Evolutionary conservation across 164 flowering plant genomes (phyloP).

Genomic region (Magnolia sinica): DNA sequence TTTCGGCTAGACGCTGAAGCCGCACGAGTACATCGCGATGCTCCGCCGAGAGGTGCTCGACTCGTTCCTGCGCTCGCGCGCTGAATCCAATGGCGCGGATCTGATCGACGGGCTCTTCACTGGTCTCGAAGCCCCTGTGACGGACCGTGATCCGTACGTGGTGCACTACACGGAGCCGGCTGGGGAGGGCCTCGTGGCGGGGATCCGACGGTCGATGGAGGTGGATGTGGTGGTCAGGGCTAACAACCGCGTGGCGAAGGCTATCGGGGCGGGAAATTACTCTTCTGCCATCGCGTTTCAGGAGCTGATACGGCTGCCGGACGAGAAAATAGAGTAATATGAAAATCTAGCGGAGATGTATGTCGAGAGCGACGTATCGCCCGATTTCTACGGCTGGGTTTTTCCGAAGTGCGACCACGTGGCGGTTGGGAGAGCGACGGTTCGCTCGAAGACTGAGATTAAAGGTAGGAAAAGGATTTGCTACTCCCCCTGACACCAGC

Average conservation of each 20-base stretch:
- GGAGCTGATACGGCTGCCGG: slow-evolving; percentile 58
- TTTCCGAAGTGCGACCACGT: slow-evolving; percentile 79
- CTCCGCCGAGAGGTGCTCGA: slow-evolving; percentile 72
- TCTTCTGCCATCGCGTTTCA: slow-evolving; percentile 72
- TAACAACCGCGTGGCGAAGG: slow-evolving; percentile 59
- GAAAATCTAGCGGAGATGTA: slow-evolving; percentile 66
- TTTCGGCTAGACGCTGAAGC: slow-evolving; percentile 56
- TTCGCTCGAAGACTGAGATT: slow-evolving; percentile 28
- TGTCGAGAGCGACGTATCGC: slow-evolving; percentile 58
- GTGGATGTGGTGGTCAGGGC: slow-evolving; percentile 73
- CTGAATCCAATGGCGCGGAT: slow-evolving; percentile 31
- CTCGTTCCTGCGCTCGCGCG: slow-evolving; percentile 62
- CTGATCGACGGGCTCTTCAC: slow-evolving; percentile 40
- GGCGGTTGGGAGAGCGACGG: slow-evolving; percentile 58
- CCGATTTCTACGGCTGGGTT: slow-evolving; percentile 71
- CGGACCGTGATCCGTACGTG: slow-evolving; percentile 38
- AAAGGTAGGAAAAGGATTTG: slow-evolving; percentile 15
- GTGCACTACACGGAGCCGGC: slow-evolving; percentile 30
- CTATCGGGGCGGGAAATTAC: slow-evolving; percentile 62
- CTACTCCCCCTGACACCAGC: too few species aligned
- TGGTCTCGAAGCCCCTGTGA: slow-evolving; percentile 38
- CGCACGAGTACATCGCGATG: slow-evolving; percentile 70
- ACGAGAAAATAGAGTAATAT: slow-evolving; percentile 60
- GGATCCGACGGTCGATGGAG: slow-evolving; percentile 8
- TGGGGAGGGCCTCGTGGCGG: neutral